Conservation (phyloP, 805 yeast genomes). For the Saccharomycopsis guyanensis region DNA sequence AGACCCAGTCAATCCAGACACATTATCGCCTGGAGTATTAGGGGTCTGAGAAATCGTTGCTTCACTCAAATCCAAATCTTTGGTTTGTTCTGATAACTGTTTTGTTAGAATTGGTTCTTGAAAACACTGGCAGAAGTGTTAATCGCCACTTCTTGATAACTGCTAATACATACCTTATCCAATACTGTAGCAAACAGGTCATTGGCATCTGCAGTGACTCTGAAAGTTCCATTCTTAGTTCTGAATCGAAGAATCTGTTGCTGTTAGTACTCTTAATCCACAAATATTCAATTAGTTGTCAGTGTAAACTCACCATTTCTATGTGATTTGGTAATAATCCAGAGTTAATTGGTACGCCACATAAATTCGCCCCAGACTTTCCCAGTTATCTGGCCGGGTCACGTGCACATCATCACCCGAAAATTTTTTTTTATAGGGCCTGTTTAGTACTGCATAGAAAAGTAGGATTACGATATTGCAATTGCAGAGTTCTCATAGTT, state of each 20-base stretch:
- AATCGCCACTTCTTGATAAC: no score
- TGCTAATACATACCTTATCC: conserved; percentile 28
- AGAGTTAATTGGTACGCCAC: no score
- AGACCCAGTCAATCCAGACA: conserved; percentile 30
- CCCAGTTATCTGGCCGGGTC: background rate
- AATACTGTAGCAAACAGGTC: conserved; percentile 40
- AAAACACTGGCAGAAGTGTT: conserved; percentile 19
- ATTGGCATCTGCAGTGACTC: conserved; percentile 45
- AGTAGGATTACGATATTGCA: no score
- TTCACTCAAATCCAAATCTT: conserved; percentile 26
- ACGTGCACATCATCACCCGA: background rate
- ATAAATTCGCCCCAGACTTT: background rate
- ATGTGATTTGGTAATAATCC: no score
- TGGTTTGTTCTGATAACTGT: conserved; percentile 29
- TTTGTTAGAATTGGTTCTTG: conserved; percentile 22
- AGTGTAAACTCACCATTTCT: no score
- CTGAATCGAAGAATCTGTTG: conserved; percentile 69
- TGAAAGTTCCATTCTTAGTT: conserved; percentile 74
- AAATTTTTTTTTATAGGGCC: background rate
- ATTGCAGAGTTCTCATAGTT: no score
- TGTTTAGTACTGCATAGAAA: no score
- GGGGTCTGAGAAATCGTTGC: conserved; percentile 40
- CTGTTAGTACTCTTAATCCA: no score
- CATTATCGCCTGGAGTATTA: conserved; percentile 35
- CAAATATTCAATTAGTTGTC: no score